Evolutionary conservation across 225 moss, liverwort and hornwort genomes (phyloP), one percentile per base, ranked within the genome.

Genomic region (Lunularia cruciata): DNA sequence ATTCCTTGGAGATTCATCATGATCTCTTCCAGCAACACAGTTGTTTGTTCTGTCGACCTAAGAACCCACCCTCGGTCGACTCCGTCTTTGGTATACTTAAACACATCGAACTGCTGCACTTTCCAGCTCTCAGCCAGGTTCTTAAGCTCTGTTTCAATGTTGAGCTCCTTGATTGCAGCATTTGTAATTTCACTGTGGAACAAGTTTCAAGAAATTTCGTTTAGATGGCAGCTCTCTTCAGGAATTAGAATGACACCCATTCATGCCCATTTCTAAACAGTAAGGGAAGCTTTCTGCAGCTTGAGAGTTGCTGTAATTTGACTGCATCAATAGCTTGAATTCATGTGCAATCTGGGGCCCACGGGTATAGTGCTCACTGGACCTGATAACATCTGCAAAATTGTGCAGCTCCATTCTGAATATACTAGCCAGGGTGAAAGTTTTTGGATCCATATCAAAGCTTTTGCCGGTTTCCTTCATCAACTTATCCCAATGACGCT

Each of bases 391-490:
- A 64, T 75, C 54, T 42, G 80, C 87, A 77, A 83, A 91, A 27
- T 89, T 89, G 49, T 94, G 85, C 5, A 94, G 87, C 65, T 94
- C 91, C 94, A 94, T 94, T 62, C 59, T 78, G 38, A 94, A 94
- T 31, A 94, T 86, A 26, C 87, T 91, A 42, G 91, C 94, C 13
- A 94, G 80, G 0, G 91, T 94, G 35, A 91, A 91, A 47, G 91
- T 91, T 70, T 94, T 94, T 6, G 91, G 94, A 3, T 94, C 89
- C 89, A 94, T 94, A 47, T 94, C 94, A 72, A 91, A 94, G 16
- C 74, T 72, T 64, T 91, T 94, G 64, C 87, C 84, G 0, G 94
- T 94, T 77, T 86, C 84, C 0, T 61, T 81, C 89, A 94, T 94
- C 36, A 94, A 84, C 74, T 78, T 91, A 63, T 94, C 89, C 94